Base-by-base conservation (phyloP, 2,329 filamentous ascomycete genomes). In the Botrytis tulipae region DNA sequence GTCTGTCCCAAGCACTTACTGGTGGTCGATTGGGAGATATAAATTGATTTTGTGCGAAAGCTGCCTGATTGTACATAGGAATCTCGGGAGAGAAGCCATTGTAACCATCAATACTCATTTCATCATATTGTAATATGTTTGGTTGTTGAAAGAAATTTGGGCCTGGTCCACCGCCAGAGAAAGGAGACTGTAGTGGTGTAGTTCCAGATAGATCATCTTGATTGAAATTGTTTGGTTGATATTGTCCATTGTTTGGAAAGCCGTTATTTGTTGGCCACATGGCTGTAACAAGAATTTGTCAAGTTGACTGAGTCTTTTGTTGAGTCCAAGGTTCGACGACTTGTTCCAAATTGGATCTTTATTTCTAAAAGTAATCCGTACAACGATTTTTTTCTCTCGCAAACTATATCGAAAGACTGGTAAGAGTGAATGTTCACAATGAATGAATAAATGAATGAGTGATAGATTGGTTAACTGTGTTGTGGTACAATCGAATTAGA, bases 181-280 rank as follows among this genome's bases (percentile, higher is more conserved):
- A 77, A 18, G 74, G 68, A 32, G 77, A 74, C 1, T 73, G 44
- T 16, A 62, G 40, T 48, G 65, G 54, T 62, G 57, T 40, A 54
- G 44, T 40, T 22, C 42, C 63, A 69, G 71, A 61, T 59, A 61
- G 32, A 60, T 75, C 75, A 70, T 80, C 76, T 78, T 77, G 74
- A 75, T 76, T 78, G 76, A 80, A 76, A 67, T 74, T 76, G 48
- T 73, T 69, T 69, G 37, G 75, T 44, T 72, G 76, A 63, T 76
- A 77, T 40, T 71, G 69, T 35, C 76, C 75, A 75, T 80, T 78
- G 71, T 68, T 76, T 44, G 75, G 76, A 75, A 78, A 80, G 20
- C 73, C 75, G 73, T 78, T 77, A 61, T 78, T 80, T 69, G 48
- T 32, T 46, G 73, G 73, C 79, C 79, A 80, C 79, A 80, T 80